Evolutionary conservation across 2,329 filamentous ascomycete species (phyloP), one percentile per base, ranked within the genome.

Genomic region (Aphanocladium album): DNA sequence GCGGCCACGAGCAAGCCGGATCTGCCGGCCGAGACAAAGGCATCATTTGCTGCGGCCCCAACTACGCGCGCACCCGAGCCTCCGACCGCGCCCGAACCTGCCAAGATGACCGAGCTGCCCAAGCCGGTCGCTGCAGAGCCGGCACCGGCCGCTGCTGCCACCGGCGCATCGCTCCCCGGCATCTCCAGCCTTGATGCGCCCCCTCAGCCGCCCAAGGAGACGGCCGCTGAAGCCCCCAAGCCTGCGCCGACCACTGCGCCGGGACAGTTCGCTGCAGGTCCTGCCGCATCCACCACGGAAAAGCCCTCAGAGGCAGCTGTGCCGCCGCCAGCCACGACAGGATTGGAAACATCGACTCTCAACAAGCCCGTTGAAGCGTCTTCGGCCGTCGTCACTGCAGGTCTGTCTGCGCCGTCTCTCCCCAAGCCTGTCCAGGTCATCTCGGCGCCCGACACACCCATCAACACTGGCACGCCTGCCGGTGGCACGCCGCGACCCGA

Each of bases 391-490:
- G 25, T 23, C 35, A 30, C 8, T 21, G 3, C 51, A 17, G 17
- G 12, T 2, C 21, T 49, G 43, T 23, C 54, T 49, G 30, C 51
- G n/a, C 23, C 51, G 16, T 11, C 41, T 17, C 19, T 61, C 7
- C 70, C 73, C 9, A 73, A 72, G 63, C 71, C 73, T 5, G 74
- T 74, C 41, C 72, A 76, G 65, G 64, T 75, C 50, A 67, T 66
- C 23, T 73, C 73, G 17, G 70, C 72, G 8, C 72, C 72, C 19
- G 65, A 75, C 64, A 77, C 73, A 9, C 75, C 76, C 23, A 57
- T 74, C 55, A 70, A 74, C 46, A 65, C 66, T 19, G 62, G 62
- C 50, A 75, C 74, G 30, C 72, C 74, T 2, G 73, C 68, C 16
- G 73, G 70, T 23, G 74, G 70, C 35, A 72, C 70, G 2, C 73